Base-by-base conservation (phyloP, 148 eudicot genomes). In the Dysphania ambrosioides region DNA sequence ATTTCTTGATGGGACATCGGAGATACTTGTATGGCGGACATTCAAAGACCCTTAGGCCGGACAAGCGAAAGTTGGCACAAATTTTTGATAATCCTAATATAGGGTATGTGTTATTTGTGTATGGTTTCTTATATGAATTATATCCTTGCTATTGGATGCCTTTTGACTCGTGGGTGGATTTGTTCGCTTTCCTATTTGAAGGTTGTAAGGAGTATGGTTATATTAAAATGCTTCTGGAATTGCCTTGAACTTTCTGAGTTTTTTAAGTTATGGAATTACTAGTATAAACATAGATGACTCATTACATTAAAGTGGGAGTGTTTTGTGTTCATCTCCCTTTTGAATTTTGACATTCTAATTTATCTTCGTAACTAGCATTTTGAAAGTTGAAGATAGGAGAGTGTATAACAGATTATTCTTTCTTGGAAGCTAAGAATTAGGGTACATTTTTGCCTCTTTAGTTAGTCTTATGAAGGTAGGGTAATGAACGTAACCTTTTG, bases 21-120 rank as follows among this genome's bases (percentile, higher is more conserved):
- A 88, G 98, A 85, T 92, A 83, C 79, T 56, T 95, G 75, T 92
- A 88, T 79, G 88, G 97, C 78, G 98, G 98, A 60, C 98, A 95
- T 75, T 83, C 98, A 9, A 89, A 93, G 90, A 90, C 93, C 21
- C 87, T 95, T 72, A 90, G 81, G 82, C 98, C 98, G 40, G 98
- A 95, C 86, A 95, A 95, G 83, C 86, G 99, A 85, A 95, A 92
- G 85, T 70, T 92, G 76, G 99, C 91, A 24, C 79, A 85, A 62
- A 77, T 88, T 31, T 89, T 92, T 72, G 97, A 87, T 64, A 90
- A 90, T 82, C 96, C 93, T 66, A 88, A 81, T 75, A 82, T 92
- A 23, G 97, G 97, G 99, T 95, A 88, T 78, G 82, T 68, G 44
- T 23, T 70, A 59, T 8, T 80, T 70, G 44, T 32, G 9, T 53